Evolutionary conservation across 805 yeast species (phyloP).

Genomic region (Ogataea degrootiae): DNA sequence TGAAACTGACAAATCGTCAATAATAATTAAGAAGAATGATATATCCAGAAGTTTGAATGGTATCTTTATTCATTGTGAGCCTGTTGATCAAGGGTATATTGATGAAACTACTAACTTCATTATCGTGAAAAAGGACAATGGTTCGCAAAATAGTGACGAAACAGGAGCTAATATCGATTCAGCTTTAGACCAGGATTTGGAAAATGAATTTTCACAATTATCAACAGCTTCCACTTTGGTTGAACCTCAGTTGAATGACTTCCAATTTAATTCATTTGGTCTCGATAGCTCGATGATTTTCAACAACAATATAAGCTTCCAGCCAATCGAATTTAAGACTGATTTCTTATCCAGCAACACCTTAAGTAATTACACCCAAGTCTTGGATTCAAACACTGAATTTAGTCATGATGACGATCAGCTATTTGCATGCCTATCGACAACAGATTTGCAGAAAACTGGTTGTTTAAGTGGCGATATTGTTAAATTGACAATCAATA

Average conservation of each 20-base stretch:
- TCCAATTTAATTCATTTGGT: slow-evolving; percentile 13
- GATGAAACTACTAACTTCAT: slow-evolving; percentile 46
- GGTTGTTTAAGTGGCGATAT: slow-evolving; percentile 70
- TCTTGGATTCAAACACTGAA: slow-evolving; percentile 9
- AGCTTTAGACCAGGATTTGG: slow-evolving; percentile 6
- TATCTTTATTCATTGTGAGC: slow-evolving; percentile 59
- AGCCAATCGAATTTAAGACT: slow-evolving; percentile 10
- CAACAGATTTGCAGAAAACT: slow-evolving; percentile 47
- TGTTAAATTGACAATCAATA: slow-evolving; percentile 31
- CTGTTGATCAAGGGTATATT: slow-evolving; percentile 63
- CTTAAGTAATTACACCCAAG: slow-evolving; percentile 16
- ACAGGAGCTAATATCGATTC: slow-evolving; percentile 1
- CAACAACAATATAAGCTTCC: slow-evolving; percentile 1
- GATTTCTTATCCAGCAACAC: slow-evolving; percentile 5
- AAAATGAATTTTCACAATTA: slow-evolving; percentile 6
- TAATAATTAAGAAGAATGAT: slow-evolving; percentile 39
- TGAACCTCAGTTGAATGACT: slow-evolving; percentile 4
- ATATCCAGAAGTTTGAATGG: slow-evolving; percentile 42
- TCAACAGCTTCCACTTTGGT: slow-evolving; percentile 8
- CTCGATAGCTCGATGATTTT: slow-evolving; percentile 11
- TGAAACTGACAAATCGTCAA: slow-evolving; percentile 18
- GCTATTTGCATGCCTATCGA: slow-evolving; percentile 40
- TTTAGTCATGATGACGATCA: slow-evolving; percentile 40
- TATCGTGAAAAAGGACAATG: slow-evolving; percentile 35
- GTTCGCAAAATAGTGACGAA: not conserved